Conservation (phyloP, 306 rosid species). For the Cicer judaicum region DNA sequence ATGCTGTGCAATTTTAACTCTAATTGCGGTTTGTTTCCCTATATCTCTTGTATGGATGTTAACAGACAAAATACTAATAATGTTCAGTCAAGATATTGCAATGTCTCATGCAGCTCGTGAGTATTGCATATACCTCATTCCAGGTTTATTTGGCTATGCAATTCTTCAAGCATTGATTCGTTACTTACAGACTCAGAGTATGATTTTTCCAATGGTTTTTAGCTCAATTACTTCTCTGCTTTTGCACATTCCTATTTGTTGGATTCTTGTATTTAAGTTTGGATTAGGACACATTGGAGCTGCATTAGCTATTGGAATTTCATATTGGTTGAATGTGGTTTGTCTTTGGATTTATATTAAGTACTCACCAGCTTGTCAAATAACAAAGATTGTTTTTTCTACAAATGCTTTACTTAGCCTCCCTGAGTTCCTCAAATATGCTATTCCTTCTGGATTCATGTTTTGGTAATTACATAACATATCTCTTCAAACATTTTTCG, state of each 20-base stretch:
- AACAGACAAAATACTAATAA: slow-evolving; percentile 54
- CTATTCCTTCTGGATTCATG: slow-evolving; percentile 59
- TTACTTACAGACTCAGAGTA: slow-evolving; percentile 55
- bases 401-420: slow-evolving; percentile 46
- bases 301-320: slow-evolving; percentile 64
- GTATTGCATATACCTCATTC: slow-evolving; percentile 55
- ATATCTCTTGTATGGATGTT: slow-evolving; percentile 61
- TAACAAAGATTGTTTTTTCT: slow-evolving; percentile 53
- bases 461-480: slow-evolving; percentile 45
- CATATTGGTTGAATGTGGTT: slow-evolving; percentile 66
- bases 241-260: slow-evolving; percentile 64
- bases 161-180: slow-evolving; percentile 56
- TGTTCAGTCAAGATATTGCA: slow-evolving; percentile 58
- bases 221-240: slow-evolving; percentile 48
- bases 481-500: neutral
- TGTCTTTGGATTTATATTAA: slow-evolving; percentile 52
- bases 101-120: slow-evolving; percentile 52
- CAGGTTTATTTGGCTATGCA: slow-evolving; percentile 52
- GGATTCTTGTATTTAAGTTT: slow-evolving; percentile 58
- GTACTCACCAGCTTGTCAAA: slow-evolving; percentile 59
- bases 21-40: slow-evolving; percentile 60
- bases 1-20: slow-evolving; percentile 52
- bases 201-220: slow-evolving; percentile 58
- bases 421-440: slow-evolving; percentile 51
- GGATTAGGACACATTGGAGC: slow-evolving; percentile 63